Percentiles rank a stretch among this genome's conserved stretches.
Evolutionary conservation across 192 early-diverging fungal species (phyloP).

Genomic region (Lobosporangium transversale): DNA sequence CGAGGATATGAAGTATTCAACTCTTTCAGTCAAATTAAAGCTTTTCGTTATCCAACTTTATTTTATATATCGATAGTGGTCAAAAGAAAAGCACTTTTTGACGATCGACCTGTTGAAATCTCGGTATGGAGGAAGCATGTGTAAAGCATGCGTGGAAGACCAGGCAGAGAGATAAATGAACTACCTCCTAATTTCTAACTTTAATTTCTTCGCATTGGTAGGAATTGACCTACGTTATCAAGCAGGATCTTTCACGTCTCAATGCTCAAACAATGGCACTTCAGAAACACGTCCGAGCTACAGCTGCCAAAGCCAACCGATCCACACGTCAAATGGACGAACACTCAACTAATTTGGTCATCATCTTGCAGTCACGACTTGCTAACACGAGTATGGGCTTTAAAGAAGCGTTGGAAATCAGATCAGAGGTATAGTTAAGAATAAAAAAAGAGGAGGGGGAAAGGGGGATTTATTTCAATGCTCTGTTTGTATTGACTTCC

Average conservation of each 20-base stretch:
- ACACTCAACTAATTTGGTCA: conserved; percentile 93
- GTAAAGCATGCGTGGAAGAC: background rate
- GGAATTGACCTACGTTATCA: conserved; percentile 92
- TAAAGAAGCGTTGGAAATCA: conserved; percentile 95
- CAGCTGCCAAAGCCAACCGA: conserved; percentile 67
- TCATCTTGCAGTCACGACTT: conserved; percentile 90
- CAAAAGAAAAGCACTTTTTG: conserved; percentile 93
- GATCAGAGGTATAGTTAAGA: conserved; percentile 62
- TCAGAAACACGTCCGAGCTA: conserved; percentile 75
- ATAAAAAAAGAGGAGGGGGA: background rate
- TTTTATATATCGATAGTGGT: conserved; percentile 66
- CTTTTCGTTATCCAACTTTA: background rate
- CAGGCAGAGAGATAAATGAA: background rate
- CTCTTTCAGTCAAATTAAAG: background rate
- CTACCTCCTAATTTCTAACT: background rate
- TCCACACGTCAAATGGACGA: conserved; percentile 82
- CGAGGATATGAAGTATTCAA: no score
- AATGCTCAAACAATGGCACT: conserved; percentile 92
- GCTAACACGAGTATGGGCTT: conserved; percentile 91
- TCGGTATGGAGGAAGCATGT: conserved; percentile 77
- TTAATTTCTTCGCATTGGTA: conserved; percentile 33
- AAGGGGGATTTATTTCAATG: background rate
- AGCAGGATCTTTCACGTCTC: conserved; percentile 94
- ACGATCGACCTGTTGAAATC: conserved; percentile 96
- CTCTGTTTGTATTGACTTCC: no score